Evolutionary conservation across 2,329 filamentous ascomycete genomes (phyloP).

Genomic region (Ophiocordyceps polyrhachis-furcata): DNA sequence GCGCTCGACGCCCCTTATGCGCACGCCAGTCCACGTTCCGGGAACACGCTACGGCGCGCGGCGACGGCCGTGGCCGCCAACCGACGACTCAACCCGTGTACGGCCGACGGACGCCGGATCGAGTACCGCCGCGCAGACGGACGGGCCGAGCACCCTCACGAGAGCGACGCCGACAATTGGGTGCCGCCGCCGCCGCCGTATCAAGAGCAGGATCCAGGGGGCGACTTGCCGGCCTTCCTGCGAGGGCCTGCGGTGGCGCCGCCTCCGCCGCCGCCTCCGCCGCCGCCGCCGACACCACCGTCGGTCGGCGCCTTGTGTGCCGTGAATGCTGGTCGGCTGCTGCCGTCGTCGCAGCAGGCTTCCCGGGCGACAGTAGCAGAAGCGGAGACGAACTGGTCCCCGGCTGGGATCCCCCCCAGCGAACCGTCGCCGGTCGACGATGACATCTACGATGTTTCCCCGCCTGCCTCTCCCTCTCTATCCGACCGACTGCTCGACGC

Average conservation of each 20-base stretch:
- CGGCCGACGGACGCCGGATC: constrained; percentile 32
- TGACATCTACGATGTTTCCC: constrained; percentile 28
- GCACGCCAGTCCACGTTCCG: constrained; percentile 52
- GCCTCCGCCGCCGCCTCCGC: too few species aligned
- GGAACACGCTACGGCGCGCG: constrained; percentile 50
- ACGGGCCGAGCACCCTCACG: constrained; percentile 56
- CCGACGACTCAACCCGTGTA: constrained; percentile 43
- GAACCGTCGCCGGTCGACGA: constrained; percentile 6
- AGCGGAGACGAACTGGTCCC: not conserved
- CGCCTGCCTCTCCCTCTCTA: constrained; percentile 21
- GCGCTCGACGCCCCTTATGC: constrained; percentile 54
- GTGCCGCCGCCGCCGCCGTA: constrained; percentile 73
- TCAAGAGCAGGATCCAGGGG: constrained; percentile 38
- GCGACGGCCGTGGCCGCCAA: constrained; percentile 61
- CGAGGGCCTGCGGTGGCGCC: constrained; percentile 27
- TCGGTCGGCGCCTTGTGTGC: constrained; percentile 1
- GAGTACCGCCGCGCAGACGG: constrained; percentile 52
- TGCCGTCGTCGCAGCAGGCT: not conserved
- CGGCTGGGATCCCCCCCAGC: not conserved
- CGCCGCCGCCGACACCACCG: constrained; percentile 8
- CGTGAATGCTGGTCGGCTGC: not conserved
- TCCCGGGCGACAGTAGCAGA: not conserved
- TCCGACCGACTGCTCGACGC: constrained; percentile 2
- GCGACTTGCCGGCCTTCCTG: constrained; percentile 35
- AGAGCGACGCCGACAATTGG: constrained; percentile 80